Evolutionary conservation across 2,329 filamentous ascomycete species (phyloP).

Genomic region (Diaporthe nobilis): DNA sequence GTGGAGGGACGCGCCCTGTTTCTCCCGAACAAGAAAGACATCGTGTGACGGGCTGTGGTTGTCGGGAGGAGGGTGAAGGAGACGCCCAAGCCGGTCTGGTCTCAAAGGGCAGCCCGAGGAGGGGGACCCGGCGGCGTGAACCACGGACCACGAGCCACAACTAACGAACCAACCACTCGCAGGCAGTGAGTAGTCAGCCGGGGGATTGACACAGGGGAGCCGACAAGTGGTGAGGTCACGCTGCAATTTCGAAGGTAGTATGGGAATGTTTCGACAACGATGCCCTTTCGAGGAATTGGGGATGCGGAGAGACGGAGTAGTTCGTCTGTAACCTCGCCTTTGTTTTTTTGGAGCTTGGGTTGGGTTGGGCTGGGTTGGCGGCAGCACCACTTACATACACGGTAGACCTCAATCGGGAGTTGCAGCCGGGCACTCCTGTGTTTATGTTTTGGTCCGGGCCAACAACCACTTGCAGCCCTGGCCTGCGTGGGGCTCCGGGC

Average conservation of each 20-base stretch:
- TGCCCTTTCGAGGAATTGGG: slow-evolving; percentile 5
- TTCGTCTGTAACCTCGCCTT: slow-evolving; percentile 20
- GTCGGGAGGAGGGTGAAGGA: slow-evolving; percentile 5
- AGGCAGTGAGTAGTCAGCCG: slow-evolving; percentile 14
- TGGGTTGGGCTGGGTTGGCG: slow-evolving; percentile 9
- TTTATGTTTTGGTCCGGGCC: slow-evolving; percentile 33
- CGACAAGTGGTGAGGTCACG: slow-evolving; percentile 21
- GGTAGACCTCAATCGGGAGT: slow-evolving; percentile 6
- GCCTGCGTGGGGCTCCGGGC: neutral
- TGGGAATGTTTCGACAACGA: slow-evolving; percentile 10
- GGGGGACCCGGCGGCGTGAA: slow-evolving; percentile 20
- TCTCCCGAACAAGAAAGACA: slow-evolving; percentile 70
- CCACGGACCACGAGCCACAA: slow-evolving; percentile 11
- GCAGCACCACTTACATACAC: slow-evolving; percentile 18
- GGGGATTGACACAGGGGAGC: neutral
- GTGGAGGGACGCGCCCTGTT: slow-evolving; percentile 65
- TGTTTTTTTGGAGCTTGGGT: slow-evolving; percentile 13
- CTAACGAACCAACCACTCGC: slow-evolving; percentile 7
- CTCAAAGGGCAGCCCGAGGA: slow-evolving; percentile 35
- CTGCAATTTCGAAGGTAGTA: slow-evolving; percentile 14
- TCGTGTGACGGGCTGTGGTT: slow-evolving; percentile 43
- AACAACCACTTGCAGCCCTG: slow-evolving; percentile 16
- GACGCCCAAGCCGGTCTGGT: slow-evolving; percentile 26
- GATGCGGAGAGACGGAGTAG: slow-evolving; percentile 9
- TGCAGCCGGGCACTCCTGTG: slow-evolving; percentile 5